phyloP scores from a whole-genome alignment of 1,139 yeast genomes.

The Zygosaccharomyces sapae region DNA sequence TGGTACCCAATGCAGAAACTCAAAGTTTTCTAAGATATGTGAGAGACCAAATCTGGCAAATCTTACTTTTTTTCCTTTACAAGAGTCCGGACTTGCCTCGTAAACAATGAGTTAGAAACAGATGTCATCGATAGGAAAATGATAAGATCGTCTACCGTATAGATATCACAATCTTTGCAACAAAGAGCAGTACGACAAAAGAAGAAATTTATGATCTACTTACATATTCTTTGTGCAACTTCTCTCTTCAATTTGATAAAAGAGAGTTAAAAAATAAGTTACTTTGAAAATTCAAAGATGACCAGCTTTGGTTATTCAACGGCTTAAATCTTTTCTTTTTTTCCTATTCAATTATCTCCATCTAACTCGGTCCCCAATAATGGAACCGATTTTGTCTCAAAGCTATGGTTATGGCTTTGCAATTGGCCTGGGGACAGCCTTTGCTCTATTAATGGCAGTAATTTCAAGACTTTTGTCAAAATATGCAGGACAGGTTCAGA shows the following conservation, averaged over 20 bases:
- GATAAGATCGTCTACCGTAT: background rate
- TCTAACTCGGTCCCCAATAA: conserved; percentile 3
- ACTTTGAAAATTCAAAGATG: too few species aligned
- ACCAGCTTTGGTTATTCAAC: too few species aligned
- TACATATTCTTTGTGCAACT: too few species aligned
- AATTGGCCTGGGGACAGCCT: conserved; percentile 42
- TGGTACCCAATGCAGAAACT: too few species aligned
- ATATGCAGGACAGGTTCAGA: conserved; percentile 39
- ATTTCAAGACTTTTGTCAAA: conserved; percentile 37
- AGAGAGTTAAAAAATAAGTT: background rate
- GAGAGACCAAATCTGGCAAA: too few species aligned
- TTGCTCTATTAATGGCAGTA: conserved; percentile 40
- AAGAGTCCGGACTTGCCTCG: background rate
- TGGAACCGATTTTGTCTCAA: conserved; percentile 28
- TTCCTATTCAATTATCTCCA: background rate
- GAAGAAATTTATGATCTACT: too few species aligned
- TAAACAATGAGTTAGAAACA: background rate
- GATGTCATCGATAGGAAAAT: background rate
- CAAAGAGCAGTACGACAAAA: background rate
- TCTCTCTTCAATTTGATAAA: background rate
- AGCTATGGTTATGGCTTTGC: conserved; percentile 43
- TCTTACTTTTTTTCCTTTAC: too few species aligned
- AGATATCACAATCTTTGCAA: background rate
- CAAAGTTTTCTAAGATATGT: too few species aligned
- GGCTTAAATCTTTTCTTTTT: background rate